Evolutionary conservation across 352 stramenopile species (phyloP).

Genomic region (Thalassiosira livingstoniorum): DNA sequence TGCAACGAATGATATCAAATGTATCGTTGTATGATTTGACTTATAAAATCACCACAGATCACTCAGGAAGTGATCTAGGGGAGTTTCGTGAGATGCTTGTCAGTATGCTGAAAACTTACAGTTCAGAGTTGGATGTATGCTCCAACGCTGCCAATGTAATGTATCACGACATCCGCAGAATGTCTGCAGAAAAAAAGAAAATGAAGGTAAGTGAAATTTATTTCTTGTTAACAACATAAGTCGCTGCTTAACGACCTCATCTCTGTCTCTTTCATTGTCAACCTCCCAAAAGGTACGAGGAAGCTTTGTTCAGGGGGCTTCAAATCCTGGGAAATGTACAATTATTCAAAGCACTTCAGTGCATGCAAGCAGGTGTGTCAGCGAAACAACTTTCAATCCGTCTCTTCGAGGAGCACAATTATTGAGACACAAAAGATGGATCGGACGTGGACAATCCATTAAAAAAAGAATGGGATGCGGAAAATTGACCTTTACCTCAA

Average conservation of each 20-base stretch:
- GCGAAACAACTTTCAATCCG: not conserved
- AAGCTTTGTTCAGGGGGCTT: conserved; percentile 19
- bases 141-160: conserved; percentile 66
- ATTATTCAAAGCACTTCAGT: not conserved
- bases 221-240: not conserved
- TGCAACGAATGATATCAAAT: conserved; percentile 93
- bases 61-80: conserved; percentile 91
- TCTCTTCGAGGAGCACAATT: not conserved
- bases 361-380: not conserved
- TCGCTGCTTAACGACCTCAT: not conserved
- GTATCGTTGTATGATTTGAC: conserved; percentile 93
- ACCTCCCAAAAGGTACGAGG: conserved; percentile 30
- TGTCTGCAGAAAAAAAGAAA: conserved; percentile 54
- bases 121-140: conserved; percentile 73
- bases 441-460: not conserved
- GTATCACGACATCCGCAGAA: conserved; percentile 63
- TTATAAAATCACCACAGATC: conserved; percentile 95
- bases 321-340: not conserved
- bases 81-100: conserved; percentile 95
- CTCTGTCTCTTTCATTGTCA: not conserved
- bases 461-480: not conserved
- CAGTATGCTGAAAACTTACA: conserved; percentile 91
- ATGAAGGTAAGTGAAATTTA: conserved; percentile 30
- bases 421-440: conserved; percentile 13
- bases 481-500: conserved; percentile 31